A percentile compares a stretch with the other conserved stretches of the same genome.
Conservation (phyloP, 371 early-diverging fungal genomes). For the Coemansia sp. region DNA sequence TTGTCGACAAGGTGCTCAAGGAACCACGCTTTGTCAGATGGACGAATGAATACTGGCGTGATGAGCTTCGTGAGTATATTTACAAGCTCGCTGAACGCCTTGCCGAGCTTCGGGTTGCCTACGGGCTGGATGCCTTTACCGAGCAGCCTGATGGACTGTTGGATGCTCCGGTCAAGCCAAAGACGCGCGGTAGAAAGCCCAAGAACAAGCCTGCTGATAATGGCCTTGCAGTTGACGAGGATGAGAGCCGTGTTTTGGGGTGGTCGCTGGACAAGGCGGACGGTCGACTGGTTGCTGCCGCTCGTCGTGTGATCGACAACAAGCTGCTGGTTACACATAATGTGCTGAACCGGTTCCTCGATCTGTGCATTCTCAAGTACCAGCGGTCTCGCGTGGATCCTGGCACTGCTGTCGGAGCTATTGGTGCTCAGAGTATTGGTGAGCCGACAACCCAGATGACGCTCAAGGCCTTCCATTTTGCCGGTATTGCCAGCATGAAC, state of each 20-base stretch:
- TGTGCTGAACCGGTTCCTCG: conserved; percentile 73
- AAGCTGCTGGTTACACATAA: conserved; percentile 69
- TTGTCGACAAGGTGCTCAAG: conserved; percentile 56
- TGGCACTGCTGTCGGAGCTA: conserved; percentile 92
- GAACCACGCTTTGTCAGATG: conserved; percentile 60
- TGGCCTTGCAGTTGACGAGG: background rate
- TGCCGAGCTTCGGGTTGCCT: conserved; percentile 46
- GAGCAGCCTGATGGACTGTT: conserved; percentile 23
- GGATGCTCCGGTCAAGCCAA: conserved; percentile 12
- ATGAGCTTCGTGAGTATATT: conserved; percentile 58
- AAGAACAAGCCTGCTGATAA: conserved; percentile 12
- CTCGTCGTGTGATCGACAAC: conserved; percentile 62
- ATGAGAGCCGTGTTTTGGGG: conserved; percentile 12
- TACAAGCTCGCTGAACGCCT: conserved; percentile 57
- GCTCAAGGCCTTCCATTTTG: conserved; percentile 99
- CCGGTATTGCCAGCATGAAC: conserved; percentile 99
- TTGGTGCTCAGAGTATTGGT: conserved; percentile 98
- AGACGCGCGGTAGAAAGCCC: conserved; percentile 29
- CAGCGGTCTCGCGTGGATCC: conserved; percentile 90
- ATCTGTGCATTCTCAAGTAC: conserved; percentile 81
- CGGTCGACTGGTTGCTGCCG: conserved; percentile 7
- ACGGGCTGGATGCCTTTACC: conserved; percentile 38
- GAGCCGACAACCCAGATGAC: conserved; percentile 99
- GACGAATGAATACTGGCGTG: conserved; percentile 69
- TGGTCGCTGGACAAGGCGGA: conserved; percentile 44